Evolutionary conservation across 345 rosid species (phyloP), one percentile per base, ranked within the genome.

Genomic region (Anastatica hierochuntica): DNA sequence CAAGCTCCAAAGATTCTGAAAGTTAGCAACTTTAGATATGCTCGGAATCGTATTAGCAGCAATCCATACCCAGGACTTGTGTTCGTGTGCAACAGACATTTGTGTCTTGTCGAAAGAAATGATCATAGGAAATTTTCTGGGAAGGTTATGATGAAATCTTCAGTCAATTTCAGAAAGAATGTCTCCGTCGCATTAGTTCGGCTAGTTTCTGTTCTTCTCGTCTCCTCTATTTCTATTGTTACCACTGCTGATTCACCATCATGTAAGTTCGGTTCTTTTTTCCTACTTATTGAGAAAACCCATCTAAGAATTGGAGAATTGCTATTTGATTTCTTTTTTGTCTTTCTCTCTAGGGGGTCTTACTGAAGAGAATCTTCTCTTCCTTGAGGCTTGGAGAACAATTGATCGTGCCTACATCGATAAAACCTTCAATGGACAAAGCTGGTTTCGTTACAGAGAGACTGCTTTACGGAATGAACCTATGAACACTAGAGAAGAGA

Each of bases 371-470:
- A 90, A 84, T 73, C 82, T 85, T 48, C 79, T 90, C 39, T 90
- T 90, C 68, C 49, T 90, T 14, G 98, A 90, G 66, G 98, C 98
- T 50, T 90, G 98, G 96, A 84, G 98, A 55, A 82, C 92, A 9
- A 84, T 90, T 66, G 98, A 87, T 62, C 95, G 94, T 26, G 95
- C 98, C 0, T 90, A 81, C 59, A 62, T 87, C 11, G 98, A 90
- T 63, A 90, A 90, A 62, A 79, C 77, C 38, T 90, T 90, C 60
- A 90, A 90, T 59, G 98, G 95, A 6, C 98, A 90, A 66, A 84
- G 92, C 70, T 87, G 98, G 98, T 90, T 90, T 73, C 87, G 88
- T 42, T 90, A 90, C 42, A 79, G 98, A 77, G 96, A 90, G 70
- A 70, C 78, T 67, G 96, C 95, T 7, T 60, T 90, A 56, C 85